Conservation (phyloP, 495 filamentous ascomycete genomes). For the Penicillium coffeae region DNA sequence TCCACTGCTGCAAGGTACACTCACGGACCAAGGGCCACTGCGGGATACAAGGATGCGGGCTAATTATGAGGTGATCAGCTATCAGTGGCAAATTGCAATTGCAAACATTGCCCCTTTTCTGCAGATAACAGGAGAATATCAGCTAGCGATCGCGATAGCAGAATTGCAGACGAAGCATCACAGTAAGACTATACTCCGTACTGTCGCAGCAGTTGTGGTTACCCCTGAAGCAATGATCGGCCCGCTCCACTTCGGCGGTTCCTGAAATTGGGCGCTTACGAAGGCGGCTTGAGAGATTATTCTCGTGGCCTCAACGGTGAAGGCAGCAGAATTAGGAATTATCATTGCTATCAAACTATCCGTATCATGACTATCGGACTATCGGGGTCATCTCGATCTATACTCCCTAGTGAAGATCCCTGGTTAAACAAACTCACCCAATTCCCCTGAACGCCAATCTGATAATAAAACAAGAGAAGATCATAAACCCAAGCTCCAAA, state of each 20-base stretch:
- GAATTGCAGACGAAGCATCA: too few relatives aligned
- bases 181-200: not conserved
- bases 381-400: too few relatives aligned
- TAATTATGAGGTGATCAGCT: not conserved
- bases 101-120: not conserved
- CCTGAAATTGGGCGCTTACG: slow-evolving; percentile 8
- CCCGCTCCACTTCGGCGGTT: slow-evolving; percentile 19
- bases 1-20: slow-evolving; percentile 17
- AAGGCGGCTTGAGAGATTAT: too few relatives aligned
- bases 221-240: slow-evolving; percentile 4
- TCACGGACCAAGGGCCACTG: not conserved
- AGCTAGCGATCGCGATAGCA: too few relatives aligned
- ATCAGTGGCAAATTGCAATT: not conserved
- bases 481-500: slow-evolving; percentile 1
- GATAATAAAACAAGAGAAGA: not conserved
- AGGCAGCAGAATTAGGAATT: not conserved
- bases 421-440: too few relatives aligned
- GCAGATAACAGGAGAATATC: too few relatives aligned
- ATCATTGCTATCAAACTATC: too few relatives aligned
- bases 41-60: not conserved
- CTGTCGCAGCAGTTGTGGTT: too few relatives aligned
- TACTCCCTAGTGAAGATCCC: too few relatives aligned
- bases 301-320: too few relatives aligned
- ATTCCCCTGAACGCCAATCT: too few relatives aligned
- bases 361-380: too few relatives aligned